Base-by-base conservation (phyloP, 257 asterid genomes). In the Oldenlandia corymbosa region DNA sequence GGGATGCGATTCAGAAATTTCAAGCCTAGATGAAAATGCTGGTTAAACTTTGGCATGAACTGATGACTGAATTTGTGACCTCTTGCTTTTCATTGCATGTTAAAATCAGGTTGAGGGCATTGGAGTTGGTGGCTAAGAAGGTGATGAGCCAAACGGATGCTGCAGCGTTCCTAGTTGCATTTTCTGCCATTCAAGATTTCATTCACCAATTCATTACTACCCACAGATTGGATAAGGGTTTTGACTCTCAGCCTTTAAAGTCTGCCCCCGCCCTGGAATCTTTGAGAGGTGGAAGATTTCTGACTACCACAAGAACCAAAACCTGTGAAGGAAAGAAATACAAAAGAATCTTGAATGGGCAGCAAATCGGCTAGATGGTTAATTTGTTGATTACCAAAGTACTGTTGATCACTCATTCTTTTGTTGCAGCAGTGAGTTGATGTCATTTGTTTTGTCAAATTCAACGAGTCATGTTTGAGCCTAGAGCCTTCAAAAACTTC, bases 141-240 rank as follows among this genome's bases (percentile, higher is more conserved):
- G 86, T 91, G 72, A 26, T 88, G 59, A 71, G 79, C 75, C 85
- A 81, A 71, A 78, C 82, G 27, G 92, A 83, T 66, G 98, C 95
- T 28, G 98, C 94, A 16, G 95, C 88, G 31, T 91, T 91, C 62
- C 70, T 91, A 36, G 88, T 81, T 48, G 84, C 86, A 37, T 88
- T 88, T 71, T 79, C 81, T 21, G 82, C 82, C 31, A 77, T 91
- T 72, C 95, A 88, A 56, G 88, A 86, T 26, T 66, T 65, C 7
- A 80, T 91, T 52, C 94, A 83, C 53, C 85, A 80, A 46, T 37
- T 72, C 60, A 71, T 95, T 26, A 37, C 62, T 11, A 80, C 80
- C 37, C 48, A 61, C 21, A 82, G 69, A 69, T 2, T 83, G 43
- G 70, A 73, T 3, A 78, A 55, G 10, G 71, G 70, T 48, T 73